A percentile compares a stretch with the other conserved stretches of the same genome.
These are phyloP conservation scores for Sphaerulina populicola DNA, from an alignment of 2,329 filamentous ascomycete species.

Conservation along the genomic window DNA sequence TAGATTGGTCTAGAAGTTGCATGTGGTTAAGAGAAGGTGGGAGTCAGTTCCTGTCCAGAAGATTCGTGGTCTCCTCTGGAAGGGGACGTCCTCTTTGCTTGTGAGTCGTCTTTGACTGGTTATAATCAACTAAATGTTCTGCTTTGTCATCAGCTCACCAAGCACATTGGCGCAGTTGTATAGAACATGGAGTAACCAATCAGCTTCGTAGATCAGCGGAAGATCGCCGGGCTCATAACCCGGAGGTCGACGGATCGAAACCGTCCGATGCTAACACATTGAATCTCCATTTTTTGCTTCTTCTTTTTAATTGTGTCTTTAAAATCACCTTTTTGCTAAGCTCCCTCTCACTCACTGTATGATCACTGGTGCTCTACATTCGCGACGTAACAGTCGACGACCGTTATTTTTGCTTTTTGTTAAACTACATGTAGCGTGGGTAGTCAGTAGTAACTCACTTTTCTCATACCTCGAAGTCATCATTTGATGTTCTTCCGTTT, in stretches of 20 bases:
- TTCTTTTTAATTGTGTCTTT: neutral
- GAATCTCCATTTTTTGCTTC: neutral
- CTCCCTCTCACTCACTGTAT: neutral
- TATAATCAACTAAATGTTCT: no score
- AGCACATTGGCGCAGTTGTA: no score
- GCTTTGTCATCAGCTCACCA: no score
- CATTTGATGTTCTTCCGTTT: neutral
- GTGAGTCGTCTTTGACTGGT: no score
- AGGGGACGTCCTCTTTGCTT: no score
- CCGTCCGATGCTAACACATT: neutral
- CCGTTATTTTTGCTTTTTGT: neutral
- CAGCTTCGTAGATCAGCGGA: neutral
- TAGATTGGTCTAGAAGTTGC: no score
- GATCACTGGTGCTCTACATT: neutral
- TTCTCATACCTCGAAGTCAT: neutral
- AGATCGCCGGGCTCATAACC: constrained; percentile 12
- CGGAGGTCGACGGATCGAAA: constrained; percentile 12
- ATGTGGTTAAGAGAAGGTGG: no score
- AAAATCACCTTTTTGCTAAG: neutral
- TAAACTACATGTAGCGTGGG: neutral
- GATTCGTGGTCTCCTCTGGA: no score
- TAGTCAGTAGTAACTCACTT: no score
- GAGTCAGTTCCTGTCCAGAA: no score
- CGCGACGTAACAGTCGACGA: neutral
- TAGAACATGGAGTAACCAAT: no score